These are phyloP conservation scores for Colletotrichum cereale DNA, from an alignment of 2,329 filamentous ascomycete species.

Conservation along the genomic window DNA sequence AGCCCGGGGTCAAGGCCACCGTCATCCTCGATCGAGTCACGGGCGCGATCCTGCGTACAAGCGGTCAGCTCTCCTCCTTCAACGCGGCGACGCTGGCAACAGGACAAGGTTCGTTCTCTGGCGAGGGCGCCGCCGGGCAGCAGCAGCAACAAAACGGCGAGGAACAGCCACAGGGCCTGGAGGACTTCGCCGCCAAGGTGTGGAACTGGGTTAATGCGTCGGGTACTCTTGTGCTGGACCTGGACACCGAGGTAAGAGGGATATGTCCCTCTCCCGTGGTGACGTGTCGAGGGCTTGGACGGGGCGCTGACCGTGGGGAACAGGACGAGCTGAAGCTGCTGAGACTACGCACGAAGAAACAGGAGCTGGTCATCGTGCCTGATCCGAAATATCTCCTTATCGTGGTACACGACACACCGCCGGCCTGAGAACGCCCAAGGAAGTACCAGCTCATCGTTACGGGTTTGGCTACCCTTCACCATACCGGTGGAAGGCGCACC, in stretches of 20 bases:
- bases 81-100: conserved; percentile 32
- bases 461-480: neutral
- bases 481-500: neutral
- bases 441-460: neutral
- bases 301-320: neutral
- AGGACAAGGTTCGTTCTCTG: conserved; percentile 55
- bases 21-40: conserved; percentile 79
- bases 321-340: conserved; percentile 83
- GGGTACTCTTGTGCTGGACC: conserved; percentile 76
- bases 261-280: neutral
- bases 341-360: conserved; percentile 83
- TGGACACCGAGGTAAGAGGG: conserved; percentile 74
- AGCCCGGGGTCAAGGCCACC: conserved; percentile 83
- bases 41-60: conserved; percentile 81
- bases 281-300: neutral
- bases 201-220: conserved; percentile 81
- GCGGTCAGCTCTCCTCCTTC: conserved; percentile 74
- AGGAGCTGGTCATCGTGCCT: conserved; percentile 86
- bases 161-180: conserved; percentile 63
- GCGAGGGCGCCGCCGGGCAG: conserved; percentile 53
- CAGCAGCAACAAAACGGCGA: conserved; percentile 57
- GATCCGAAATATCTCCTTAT: conserved; percentile 84
- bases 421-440: conserved; percentile 59
- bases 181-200: conserved; percentile 81
- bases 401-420: conserved; percentile 84